Percentiles rank a stretch among this genome's conserved stretches.
These are phyloP conservation scores for Exophiala lecanii-corni DNA, from an alignment of 2,329 filamentous ascomycete species.

Conservation along the genomic window DNA sequence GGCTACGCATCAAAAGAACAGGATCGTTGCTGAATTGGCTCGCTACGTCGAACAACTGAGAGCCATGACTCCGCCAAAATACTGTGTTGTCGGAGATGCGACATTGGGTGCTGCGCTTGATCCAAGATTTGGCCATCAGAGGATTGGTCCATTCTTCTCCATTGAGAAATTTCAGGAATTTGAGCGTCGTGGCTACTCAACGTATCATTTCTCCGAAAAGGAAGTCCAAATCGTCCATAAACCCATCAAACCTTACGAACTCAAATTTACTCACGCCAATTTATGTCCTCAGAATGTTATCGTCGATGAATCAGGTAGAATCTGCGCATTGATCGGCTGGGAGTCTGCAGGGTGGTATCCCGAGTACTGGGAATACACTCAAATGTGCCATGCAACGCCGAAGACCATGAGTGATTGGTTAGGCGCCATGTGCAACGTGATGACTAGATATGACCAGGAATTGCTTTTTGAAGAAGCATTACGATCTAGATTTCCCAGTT, in stretches of 20 bases:
- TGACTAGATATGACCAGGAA: conserved; percentile 24
- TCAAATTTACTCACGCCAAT: conserved; percentile 31
- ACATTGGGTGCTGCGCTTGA: conserved; percentile 26
- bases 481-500: conserved; percentile 18
- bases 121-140: conserved; percentile 21
- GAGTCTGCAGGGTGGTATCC: conserved; percentile 31
- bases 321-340: conserved; percentile 30
- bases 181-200: conserved; percentile 22
- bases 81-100: conserved; percentile 25
- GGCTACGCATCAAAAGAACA: conserved; percentile 24
- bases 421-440: conserved; percentile 21
- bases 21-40: conserved; percentile 23
- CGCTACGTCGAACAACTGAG: conserved; percentile 27
- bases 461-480: conserved; percentile 22
- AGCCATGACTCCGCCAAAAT: conserved; percentile 25
- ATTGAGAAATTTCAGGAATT: conserved; percentile 26
- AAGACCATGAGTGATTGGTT: conserved; percentile 25
- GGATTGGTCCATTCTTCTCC: conserved; percentile 25
- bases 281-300: conserved; percentile 30
- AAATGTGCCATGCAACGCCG: conserved; percentile 25
- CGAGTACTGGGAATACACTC: conserved; percentile 32
- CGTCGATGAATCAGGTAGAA: conserved; percentile 25
- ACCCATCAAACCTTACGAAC: conserved; percentile 23
- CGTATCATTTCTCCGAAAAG: conserved; percentile 21
- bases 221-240: conserved; percentile 22